Evolutionary conservation across 2,329 filamentous ascomycete species (phyloP), one percentile per base, ranked within the genome.

Genomic region (Davidsoniella neocaledoniae): DNA sequence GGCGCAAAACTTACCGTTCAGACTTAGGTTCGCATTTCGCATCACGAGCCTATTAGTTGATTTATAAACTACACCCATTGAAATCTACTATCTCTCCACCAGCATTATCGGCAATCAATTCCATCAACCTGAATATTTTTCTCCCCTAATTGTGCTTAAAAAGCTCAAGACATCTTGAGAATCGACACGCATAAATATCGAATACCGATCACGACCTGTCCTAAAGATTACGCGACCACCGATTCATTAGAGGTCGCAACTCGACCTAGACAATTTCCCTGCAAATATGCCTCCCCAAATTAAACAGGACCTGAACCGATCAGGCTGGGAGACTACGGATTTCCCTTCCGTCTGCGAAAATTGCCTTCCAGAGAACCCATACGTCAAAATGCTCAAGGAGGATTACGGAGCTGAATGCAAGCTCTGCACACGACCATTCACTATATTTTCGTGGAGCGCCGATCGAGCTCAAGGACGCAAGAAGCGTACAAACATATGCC

Each of bases 341-440:
- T 87, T 91, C 60, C 86, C 86, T 7, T 88, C 83, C 2, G 83
- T 91, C 33, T 91, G 79, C 70, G 91, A 98, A 66, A 87, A 81
- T 61, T 98, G 91, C 63, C 76, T 98, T 2, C 88, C 90, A 14
- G 88, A 94, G 54, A 96, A 96, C 59, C 90, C 90, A 2, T 98
- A 94, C 61, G 91, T 98, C 41, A 91, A 96, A 66, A 96, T 98
- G 88, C 73, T 98, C 54, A 98, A 98, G 67, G 87, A 96, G 62
- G 90, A 98, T 64, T 81, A 93, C 60, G 91, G 87, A 58, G 85
- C 83, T 51, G 83, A 88, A 67, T 86, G 83, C 73, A 84, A 84
- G 69, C 70, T 84, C 56, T 98, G 91, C 66, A 96, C 90, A 5
- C 79, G 91, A 54, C 91, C 91, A 0, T 98, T 95, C 61, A 96